Evolutionary conservation across 176 grass and related monocot genomes (phyloP).

Genomic region (Musa acuminata): DNA sequence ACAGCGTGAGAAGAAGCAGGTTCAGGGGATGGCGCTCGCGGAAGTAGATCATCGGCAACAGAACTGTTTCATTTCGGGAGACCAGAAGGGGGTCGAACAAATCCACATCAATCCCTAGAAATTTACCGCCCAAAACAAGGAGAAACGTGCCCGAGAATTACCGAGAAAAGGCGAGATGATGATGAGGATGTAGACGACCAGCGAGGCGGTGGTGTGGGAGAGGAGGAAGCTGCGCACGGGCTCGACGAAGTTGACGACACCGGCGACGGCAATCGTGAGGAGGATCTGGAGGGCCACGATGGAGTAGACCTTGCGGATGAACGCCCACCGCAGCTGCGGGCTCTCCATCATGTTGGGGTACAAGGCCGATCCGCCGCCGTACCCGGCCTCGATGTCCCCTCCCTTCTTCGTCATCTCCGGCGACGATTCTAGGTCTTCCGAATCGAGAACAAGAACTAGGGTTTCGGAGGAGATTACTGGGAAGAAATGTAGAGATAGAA

Average conservation of each 20-base stretch:
- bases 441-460: too few species aligned
- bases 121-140: background rate
- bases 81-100: background rate
- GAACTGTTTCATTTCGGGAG: conserved; percentile 28
- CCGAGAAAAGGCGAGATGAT: conserved; percentile 35
- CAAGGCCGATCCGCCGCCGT: background rate
- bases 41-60: conserved; percentile 45
- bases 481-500: too few species aligned
- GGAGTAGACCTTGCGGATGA: conserved; percentile 66
- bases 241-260: conserved; percentile 28
- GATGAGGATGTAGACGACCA: conserved; percentile 35
- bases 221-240: conserved; percentile 40
- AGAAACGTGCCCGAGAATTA: background rate
- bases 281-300: conserved; percentile 45
- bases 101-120: background rate
- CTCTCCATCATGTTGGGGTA: conserved; percentile 51
- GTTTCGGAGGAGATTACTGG: too few species aligned
- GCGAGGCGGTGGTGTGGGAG: conserved; percentile 22
- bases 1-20: conserved; percentile 45
- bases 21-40: conserved; percentile 49
- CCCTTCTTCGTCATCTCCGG: background rate
- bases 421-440: background rate
- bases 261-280: conserved; percentile 30
- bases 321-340: conserved; percentile 57
- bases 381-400: conserved; percentile 25